These are phyloP conservation scores for Groenewaldozyma tartarivorans DNA, from an alignment of 805 yeast species.

Conservation along the genomic window DNA sequence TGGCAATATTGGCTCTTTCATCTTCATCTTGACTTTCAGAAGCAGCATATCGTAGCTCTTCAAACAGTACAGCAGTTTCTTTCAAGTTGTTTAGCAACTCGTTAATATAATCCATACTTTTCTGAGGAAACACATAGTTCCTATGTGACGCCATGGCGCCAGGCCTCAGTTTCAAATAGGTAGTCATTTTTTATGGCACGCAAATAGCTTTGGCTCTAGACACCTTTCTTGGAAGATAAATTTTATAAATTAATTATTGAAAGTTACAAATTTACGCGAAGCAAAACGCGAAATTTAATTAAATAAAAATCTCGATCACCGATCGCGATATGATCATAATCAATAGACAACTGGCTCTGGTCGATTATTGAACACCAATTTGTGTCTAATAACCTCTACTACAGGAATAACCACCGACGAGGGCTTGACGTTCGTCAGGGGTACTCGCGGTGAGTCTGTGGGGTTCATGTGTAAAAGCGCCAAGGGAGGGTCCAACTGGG, in stretches of 20 bases:
- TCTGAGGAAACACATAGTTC: neutral
- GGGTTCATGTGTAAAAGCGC: conserved; percentile 14
- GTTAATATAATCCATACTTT: too few relatives aligned
- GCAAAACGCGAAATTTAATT: too few relatives aligned
- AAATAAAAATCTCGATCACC: too few relatives aligned
- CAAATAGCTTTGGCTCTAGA: too few relatives aligned
- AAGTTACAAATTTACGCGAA: too few relatives aligned
- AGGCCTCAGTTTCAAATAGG: neutral
- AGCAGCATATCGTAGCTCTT: neutral
- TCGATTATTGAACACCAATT: conserved; percentile 14
- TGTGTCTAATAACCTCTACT: conserved; percentile 16
- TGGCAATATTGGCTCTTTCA: neutral
- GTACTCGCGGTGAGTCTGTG: conserved; percentile 1
- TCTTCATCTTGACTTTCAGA: neutral
- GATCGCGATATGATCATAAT: too few relatives aligned
- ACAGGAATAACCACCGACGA: conserved; percentile 11
- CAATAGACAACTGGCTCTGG: conserved; percentile 17
- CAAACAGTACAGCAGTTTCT: neutral
- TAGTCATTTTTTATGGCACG: neutral
- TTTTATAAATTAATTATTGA: too few relatives aligned
- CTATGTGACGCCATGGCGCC: neutral
- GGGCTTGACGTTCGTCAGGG: conserved; percentile 3
- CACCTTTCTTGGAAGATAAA: too few relatives aligned
- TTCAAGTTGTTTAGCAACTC: too few relatives aligned
- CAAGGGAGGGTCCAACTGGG: conserved; percentile 14